Base-by-base conservation (phyloP, 345 rosid genomes). In the Mallotus nudiflorus region DNA sequence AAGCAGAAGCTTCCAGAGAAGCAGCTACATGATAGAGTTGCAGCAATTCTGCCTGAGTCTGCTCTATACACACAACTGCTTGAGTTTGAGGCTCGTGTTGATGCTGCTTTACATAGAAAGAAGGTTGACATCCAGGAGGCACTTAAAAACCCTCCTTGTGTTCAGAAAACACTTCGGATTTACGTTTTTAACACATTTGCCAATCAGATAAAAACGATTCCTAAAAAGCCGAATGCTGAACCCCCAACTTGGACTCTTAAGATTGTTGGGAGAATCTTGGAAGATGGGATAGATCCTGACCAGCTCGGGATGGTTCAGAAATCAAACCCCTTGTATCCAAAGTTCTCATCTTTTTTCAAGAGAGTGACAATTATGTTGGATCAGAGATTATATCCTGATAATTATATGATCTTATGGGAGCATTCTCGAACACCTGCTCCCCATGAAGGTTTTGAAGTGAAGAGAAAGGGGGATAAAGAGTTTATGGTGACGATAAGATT, bases 101-200 rank as follows among this genome's bases (percentile, higher is more conserved):
- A 95, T 86, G 86, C 97, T 75, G 99, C 97, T 40, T 81, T 95
- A 51, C 70, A 85, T 29, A 87, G 97, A 74, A 92, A 95, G 89
- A 95, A 90, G 78, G 88, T 89, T 55, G 99, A 95, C 77, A 95
- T 95, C 66, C 99, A 95, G 79, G 99, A 92, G 67, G 93, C 99
- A 9, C 89, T 95, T 64, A 95, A 92, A 81, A 92, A 77, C 56
- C 99, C 99, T 74, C 97, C 97, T 22, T 87, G 85, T 72, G 70
- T 87, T 69, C 99, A 92, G 83, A 95, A 90, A 74, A 92, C 97
- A 7, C 96, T 95, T 73, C 80, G 99, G 33, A 90, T 95, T 59
- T 95, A 92, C 63, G 85, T 95, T 61, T 95, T 92, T 80, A 95
- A 95, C 76, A 82, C 98, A 9, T 95, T 86, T 77, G 82, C 92